Evolutionary conservation across 192 early-diverging fungal species (phyloP), one percentile per base, ranked within the genome.

Genomic region (Polychytrium aggregatum): DNA sequence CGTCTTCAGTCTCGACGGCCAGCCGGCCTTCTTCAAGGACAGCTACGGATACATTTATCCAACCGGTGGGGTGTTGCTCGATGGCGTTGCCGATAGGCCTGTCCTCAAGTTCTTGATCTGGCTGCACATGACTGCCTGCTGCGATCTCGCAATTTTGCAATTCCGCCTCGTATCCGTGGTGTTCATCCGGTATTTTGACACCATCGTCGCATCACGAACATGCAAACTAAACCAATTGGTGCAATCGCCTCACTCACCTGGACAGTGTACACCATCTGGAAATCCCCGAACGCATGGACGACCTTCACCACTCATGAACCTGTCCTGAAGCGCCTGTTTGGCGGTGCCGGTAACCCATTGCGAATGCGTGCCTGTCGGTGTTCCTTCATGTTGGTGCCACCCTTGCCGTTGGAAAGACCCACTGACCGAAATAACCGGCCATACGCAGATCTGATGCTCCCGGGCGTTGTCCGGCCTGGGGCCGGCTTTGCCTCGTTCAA

Each of bases 241-340:
- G 28, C 38, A n/a, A 41, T 35, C 9, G 43, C 14, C 9, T 16
- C 36, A 7, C 20, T 52, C 7, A 20, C 38, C 5, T 30, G 20
- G 4, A 21, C 47, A 81, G 81, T 92, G 3, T 88, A 92, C 48
- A 82, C 75, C 16, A 64, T 85, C 35, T 88, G 88, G 88, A 60
- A 57, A 50, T 74, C 80, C 53, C 84, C 86, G 0, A 42, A 28
- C 16, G 59, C 84, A 50, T 56, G 86, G 21, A 82, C 85, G 17
- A 68, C 66, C 13, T 37, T 92, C 10, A 74, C 69, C 37, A 88
- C 86, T 6, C 76, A 75, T 60, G 60, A 64, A n/a, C 59, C 67
- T 11, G 88, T 87, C 0, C 54, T 90, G 33, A 59, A 76, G 8
- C 82, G 84, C 48, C 63, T 88, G 22, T 71, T 76, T n/a, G 73